phyloP scores from a whole-genome alignment of 2,329 filamentous ascomycete genomes.

The Blumeria hordei region DNA sequence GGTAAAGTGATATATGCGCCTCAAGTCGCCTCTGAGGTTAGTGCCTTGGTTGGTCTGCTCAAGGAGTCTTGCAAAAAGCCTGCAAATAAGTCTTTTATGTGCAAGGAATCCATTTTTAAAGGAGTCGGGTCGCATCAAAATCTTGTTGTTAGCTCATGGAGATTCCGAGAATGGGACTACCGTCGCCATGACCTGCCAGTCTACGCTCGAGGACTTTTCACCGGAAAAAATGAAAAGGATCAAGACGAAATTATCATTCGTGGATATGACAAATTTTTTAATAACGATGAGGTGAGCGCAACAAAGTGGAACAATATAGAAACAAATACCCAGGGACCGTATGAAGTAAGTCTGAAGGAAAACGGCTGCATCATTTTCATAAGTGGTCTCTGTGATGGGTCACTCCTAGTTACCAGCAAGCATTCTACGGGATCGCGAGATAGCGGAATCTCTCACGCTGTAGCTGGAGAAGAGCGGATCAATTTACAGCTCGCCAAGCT shows the following conservation, averaged over 20 bases:
- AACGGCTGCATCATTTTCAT: constrained; percentile 99
- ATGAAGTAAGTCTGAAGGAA: constrained; percentile 90
- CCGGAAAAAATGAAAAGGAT: constrained; percentile 40
- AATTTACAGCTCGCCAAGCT: constrained; percentile 54
- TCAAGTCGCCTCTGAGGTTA: constrained; percentile 46
- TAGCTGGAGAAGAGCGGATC: constrained; percentile 59
- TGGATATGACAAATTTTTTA: constrained; percentile 99
- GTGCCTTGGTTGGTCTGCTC: constrained; percentile 23
- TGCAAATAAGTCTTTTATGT: constrained; percentile 40
- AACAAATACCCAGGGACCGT: constrained; percentile 55
- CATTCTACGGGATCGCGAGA: constrained; percentile 72
- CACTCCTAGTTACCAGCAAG: constrained; percentile 91
- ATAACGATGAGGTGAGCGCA: constrained; percentile 55
- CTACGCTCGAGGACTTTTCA: constrained; percentile 85
- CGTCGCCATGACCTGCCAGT: constrained; percentile 69
- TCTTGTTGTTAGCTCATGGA: constrained; percentile 69
- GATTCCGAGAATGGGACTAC: constrained; percentile 88
- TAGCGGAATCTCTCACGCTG: constrained; percentile 52
- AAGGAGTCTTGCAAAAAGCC: constrained; percentile 31
- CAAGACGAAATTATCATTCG: constrained; percentile 58
- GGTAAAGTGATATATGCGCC: constrained; percentile 7
- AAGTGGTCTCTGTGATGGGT: constrained; percentile 73
- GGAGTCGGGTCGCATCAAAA: constrained; percentile 37
- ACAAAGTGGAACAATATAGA: constrained; percentile 70
- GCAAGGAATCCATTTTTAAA: constrained; percentile 58